These are phyloP conservation scores for Cytospora leucostoma DNA, from an alignment of 2,329 filamentous ascomycete genomes.

Conservation along the genomic window DNA sequence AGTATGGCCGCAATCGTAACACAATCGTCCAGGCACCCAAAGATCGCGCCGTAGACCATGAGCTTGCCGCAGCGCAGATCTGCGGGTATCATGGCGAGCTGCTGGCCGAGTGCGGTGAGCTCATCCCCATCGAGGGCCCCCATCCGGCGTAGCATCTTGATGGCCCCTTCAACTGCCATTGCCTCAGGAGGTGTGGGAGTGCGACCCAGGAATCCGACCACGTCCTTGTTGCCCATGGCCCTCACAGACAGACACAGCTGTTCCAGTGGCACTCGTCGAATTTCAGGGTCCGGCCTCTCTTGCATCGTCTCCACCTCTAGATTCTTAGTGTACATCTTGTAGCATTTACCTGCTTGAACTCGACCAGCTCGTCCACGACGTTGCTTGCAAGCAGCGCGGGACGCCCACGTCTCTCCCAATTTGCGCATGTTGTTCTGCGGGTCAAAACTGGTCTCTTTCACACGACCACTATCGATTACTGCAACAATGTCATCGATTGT, in stretches of 20 bases:
- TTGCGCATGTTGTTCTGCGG: conserved; percentile 90
- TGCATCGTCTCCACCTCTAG: conserved; percentile 81
- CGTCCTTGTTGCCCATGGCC: conserved; percentile 87
- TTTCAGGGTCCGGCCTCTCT: conserved; percentile 88
- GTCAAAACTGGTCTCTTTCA: conserved; percentile 96
- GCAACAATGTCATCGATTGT: conserved; percentile 97
- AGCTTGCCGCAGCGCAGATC: conserved; percentile 92
- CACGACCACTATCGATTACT: conserved; percentile 91
- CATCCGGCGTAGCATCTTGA: conserved; percentile 78
- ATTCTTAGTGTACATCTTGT: conserved; percentile 89
- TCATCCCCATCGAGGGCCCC: conserved; percentile 85
- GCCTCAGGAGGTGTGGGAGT: conserved; percentile 88
- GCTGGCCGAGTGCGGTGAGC: conserved; percentile 85
- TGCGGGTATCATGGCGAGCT: conserved; percentile 92
- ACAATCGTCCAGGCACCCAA: conserved; percentile 86
- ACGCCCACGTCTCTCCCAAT: conserved; percentile 94
- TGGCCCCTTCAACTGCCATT: conserved; percentile 81
- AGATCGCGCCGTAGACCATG: conserved; percentile 92
- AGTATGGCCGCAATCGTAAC: conserved; percentile 89
- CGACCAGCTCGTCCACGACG: conserved; percentile 89
- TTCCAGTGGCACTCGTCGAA: conserved; percentile 87
- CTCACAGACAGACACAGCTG: conserved; percentile 93
- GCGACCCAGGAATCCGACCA: conserved; percentile 76
- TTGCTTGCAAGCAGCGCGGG: conserved; percentile 90
- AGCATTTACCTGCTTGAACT: conserved; percentile 88